phyloP scores from a whole-genome alignment of 2,329 filamentous ascomycete species.

The Trichoderma sp. region DNA sequence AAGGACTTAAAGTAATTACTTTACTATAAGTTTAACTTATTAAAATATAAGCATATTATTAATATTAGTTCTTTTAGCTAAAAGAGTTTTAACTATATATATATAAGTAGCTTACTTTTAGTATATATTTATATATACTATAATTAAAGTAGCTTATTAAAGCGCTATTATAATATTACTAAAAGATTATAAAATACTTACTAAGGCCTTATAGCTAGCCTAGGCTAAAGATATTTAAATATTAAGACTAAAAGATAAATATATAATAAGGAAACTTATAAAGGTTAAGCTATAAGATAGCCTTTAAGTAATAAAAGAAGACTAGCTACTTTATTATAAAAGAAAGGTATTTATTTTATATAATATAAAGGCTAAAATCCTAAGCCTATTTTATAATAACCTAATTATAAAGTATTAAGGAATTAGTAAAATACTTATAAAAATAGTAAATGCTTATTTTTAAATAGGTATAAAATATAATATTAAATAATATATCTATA shows the following conservation, averaged over 20 bases:
- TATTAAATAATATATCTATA: not conserved
- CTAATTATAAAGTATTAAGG: not conserved
- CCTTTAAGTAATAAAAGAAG: not conserved
- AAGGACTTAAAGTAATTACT: not conserved
- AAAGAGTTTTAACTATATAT: not conserved
- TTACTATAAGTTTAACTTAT: not conserved
- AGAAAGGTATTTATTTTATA: not conserved
- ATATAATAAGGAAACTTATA: not conserved
- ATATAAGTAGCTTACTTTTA: not conserved
- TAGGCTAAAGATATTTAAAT: not conserved
- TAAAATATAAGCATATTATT: not conserved
- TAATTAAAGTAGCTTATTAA: not conserved
- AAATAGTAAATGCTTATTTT: not conserved
- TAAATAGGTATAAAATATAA: not conserved
- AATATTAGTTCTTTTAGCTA: not conserved
- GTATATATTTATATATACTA: not conserved
- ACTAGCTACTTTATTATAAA: not conserved
- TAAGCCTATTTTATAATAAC: not conserved
- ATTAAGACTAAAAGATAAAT: not conserved
- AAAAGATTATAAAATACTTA: too few species aligned
- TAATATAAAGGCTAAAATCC: not conserved
- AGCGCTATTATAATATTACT: too few species aligned
- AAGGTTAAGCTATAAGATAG: not conserved
- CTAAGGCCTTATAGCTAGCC: too few species aligned
- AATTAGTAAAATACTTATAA: not conserved